phyloP scores from a whole-genome alignment of 2,329 filamentous ascomycete genomes.

The Penicillium italicum region DNA sequence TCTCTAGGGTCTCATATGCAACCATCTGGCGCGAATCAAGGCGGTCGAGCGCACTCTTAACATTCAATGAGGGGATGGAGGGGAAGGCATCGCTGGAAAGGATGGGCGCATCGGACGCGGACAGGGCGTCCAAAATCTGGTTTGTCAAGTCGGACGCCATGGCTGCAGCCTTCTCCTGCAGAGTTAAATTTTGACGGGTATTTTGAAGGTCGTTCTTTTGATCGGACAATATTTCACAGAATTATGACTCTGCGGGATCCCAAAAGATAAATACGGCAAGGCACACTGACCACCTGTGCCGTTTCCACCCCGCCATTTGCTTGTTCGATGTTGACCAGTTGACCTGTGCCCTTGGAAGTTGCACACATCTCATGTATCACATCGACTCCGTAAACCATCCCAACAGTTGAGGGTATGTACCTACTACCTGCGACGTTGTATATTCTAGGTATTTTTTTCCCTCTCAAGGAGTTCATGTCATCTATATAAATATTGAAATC shows the following conservation, averaged over 20 bases:
- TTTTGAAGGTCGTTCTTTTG: slow-evolving; percentile 14
- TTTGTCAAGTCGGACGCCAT: slow-evolving; percentile 58
- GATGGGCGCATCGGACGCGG: slow-evolving; percentile 58
- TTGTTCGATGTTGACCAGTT: neutral
- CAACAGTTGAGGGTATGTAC: neutral
- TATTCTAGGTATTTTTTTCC: neutral
- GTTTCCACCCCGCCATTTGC: slow-evolving; percentile 18
- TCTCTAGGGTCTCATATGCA: slow-evolving; percentile 75
- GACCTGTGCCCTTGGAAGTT: neutral
- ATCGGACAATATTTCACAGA: slow-evolving; percentile 26
- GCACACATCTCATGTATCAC: neutral
- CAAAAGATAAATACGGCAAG: slow-evolving; percentile 23
- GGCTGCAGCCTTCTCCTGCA: slow-evolving; percentile 30
- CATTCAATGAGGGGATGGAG: slow-evolving; percentile 58
- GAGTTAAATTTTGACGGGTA: slow-evolving; percentile 15
- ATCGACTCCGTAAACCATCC: neutral
- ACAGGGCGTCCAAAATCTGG: slow-evolving; percentile 64
- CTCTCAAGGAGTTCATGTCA: neutral
- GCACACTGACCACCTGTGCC: slow-evolving; percentile 23
- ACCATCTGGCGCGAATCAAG: slow-evolving; percentile 83
- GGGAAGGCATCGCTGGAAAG: slow-evolving; percentile 69
- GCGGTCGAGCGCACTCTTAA: slow-evolving; percentile 87
- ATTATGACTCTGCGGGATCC: slow-evolving; percentile 33
- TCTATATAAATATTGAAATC: neutral
- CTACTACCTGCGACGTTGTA: neutral